phyloP scores from a whole-genome alignment of 495 filamentous ascomycete species.

The Cercophora sp. region DNA sequence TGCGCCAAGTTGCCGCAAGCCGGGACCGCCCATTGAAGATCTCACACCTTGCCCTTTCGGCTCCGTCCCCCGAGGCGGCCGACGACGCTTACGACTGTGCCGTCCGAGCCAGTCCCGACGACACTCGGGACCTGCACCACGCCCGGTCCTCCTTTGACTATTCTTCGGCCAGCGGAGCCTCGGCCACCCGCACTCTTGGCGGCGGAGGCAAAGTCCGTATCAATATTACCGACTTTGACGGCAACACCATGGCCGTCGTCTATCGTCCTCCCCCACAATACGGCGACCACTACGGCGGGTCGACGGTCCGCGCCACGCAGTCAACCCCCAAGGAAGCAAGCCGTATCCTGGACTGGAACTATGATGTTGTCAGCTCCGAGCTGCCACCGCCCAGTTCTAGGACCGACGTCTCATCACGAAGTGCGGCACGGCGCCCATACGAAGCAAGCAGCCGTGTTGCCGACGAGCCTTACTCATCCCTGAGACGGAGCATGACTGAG shows the following conservation, averaged over 20 bases:
- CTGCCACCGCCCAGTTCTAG: not conserved
- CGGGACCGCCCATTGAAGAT: conserved; percentile 27
- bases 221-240: conserved; percentile 45
- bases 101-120: conserved; percentile 37
- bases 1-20: conserved; percentile 29
- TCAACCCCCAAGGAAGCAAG: conserved; percentile 40
- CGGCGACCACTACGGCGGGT: conserved; percentile 29
- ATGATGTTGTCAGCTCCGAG: conserved; percentile 35
- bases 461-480: conserved; percentile 25
- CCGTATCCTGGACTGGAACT: conserved; percentile 49
- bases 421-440: conserved; percentile 21
- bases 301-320: conserved; percentile 29
- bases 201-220: conserved; percentile 31
- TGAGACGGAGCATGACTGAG: conserved; percentile 32
- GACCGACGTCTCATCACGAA: conserved; percentile 22
- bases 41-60: conserved; percentile 39
- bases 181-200: conserved; percentile 13
- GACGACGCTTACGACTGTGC: conserved; percentile 42
- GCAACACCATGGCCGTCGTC: conserved; percentile 49
- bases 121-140: conserved; percentile 18
- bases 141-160: conserved; percentile 9
- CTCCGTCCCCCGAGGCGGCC: conserved; percentile 36
- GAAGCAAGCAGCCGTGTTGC: conserved; percentile 12
- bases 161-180: conserved; percentile 17
- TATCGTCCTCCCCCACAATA: conserved; percentile 32